phyloP scores from a whole-genome alignment of 2,329 filamentous ascomycete species.

The Phaeosphaeriaceae sp. region DNA sequence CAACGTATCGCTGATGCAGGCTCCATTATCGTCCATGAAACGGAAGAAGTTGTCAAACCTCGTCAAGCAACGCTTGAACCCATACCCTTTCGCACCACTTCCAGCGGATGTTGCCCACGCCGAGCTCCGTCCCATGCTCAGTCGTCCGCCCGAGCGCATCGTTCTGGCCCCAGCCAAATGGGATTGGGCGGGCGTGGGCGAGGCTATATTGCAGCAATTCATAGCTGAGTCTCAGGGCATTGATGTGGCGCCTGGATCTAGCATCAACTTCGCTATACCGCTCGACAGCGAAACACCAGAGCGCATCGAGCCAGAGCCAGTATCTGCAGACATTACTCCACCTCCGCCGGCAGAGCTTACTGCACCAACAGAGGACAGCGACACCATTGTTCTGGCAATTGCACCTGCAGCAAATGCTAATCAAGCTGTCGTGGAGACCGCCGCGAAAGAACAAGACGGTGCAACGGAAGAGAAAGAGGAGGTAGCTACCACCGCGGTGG shows the following conservation, averaged over 20 bases:
- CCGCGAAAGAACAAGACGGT: conserved; percentile 28
- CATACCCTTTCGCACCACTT: conserved; percentile 54
- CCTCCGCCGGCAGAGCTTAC: conserved; percentile 11
- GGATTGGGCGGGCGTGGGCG: conserved; percentile 58
- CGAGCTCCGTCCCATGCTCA: conserved; percentile 16
- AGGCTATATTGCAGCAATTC: conserved; percentile 55
- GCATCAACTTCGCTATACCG: conserved; percentile 53
- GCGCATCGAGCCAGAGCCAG: conserved; percentile 10
- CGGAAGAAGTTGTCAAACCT: conserved; percentile 58
- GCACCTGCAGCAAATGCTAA: neutral
- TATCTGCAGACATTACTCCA: conserved; percentile 9
- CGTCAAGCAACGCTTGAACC: conserved; percentile 62
- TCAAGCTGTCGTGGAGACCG: conserved; percentile 22
- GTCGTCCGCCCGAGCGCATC: conserved; percentile 46
- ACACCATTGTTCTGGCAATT: neutral
- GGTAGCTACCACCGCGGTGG: conserved; percentile 16
- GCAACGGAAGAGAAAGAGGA: conserved; percentile 19
- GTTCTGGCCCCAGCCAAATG: conserved; percentile 45
- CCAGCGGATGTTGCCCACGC: conserved; percentile 43
- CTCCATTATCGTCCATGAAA: conserved; percentile 58
- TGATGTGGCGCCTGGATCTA: conserved; percentile 45
- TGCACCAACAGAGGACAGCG: conserved; percentile 7
- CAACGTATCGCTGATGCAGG: conserved; percentile 60
- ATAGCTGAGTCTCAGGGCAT: conserved; percentile 50
- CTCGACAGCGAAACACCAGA: conserved; percentile 29